Evolutionary conservation across 2,329 filamentous ascomycete species (phyloP).

Genomic region (Diaporthe nobilis): DNA sequence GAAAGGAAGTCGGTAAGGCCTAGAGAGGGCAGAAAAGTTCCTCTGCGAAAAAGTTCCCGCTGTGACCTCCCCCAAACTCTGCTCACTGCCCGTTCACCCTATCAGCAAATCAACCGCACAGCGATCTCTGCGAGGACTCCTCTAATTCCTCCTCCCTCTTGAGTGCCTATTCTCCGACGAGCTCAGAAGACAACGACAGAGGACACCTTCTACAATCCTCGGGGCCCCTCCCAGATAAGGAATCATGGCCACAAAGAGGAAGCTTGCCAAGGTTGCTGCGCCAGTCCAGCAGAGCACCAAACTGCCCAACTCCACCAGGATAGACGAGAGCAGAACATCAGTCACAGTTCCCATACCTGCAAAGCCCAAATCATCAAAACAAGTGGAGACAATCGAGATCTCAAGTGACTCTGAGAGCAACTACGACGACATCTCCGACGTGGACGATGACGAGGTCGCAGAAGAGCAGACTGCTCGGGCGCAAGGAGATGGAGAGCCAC

Average conservation of each 20-base stretch:
- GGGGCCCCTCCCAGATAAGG: neutral
- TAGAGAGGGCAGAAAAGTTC: conserved; percentile 43
- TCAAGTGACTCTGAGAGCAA: conserved; percentile 68
- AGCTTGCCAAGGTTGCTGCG: conserved; percentile 70
- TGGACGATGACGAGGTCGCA: conserved; percentile 43
- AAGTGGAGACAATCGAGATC: conserved; percentile 66
- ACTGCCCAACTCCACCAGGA: conserved; percentile 61
- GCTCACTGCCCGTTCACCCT: conserved; percentile 19
- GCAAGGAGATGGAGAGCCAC: conserved; percentile 37
- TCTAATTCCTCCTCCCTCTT: neutral
- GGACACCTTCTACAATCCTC: neutral
- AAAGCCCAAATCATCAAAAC: conserved; percentile 52
- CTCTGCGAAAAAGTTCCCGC: conserved; percentile 39
- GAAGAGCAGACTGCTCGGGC: conserved; percentile 51
- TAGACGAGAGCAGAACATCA: conserved; percentile 72
- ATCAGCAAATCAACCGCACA: conserved; percentile 9
- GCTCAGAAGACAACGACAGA: neutral
- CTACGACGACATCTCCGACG: conserved; percentile 60
- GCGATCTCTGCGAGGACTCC: conserved; percentile 8
- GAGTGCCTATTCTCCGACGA: neutral
- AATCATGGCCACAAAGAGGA: conserved; percentile 73
- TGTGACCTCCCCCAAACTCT: conserved; percentile 23
- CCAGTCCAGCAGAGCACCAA: conserved; percentile 70
- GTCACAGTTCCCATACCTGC: conserved; percentile 55
- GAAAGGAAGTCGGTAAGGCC: conserved; percentile 34